Percentiles rank a stretch among this genome's conserved stretches.
phyloP scores from a whole-genome alignment of 768 basidiomycete species.

The Pleurotus tuoliensis region DNA sequence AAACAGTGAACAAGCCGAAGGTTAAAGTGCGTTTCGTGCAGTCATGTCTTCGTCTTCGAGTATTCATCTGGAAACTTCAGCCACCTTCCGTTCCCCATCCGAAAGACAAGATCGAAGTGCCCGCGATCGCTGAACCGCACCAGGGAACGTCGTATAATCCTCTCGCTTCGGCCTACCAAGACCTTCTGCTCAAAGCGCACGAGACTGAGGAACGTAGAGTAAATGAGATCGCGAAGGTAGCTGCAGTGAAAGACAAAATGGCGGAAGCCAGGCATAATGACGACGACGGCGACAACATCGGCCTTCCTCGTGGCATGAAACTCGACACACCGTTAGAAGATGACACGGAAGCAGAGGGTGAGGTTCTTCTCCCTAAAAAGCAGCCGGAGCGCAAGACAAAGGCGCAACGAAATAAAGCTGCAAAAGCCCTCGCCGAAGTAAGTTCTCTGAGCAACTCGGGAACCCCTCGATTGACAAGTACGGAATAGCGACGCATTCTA shows the following conservation, averaged over 20 bases:
- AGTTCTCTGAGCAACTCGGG: conserved; percentile 11
- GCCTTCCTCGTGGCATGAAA: conserved; percentile 56
- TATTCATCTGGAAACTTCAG: conserved; percentile 40
- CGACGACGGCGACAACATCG: conserved; percentile 26
- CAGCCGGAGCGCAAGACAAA: conserved; percentile 39
- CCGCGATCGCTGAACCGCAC: conserved; percentile 70
- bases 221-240: conserved; percentile 48
- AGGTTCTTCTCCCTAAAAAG: conserved; percentile 32
- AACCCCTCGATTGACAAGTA: not conserved
- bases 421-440: conserved; percentile 62
- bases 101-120: conserved; percentile 47
- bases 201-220: conserved; percentile 59
- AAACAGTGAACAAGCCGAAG: conserved; percentile 35
- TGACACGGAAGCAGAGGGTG: conserved; percentile 28
- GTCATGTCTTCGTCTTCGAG: not conserved
- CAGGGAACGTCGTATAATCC: conserved; percentile 91
- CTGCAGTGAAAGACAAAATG: conserved; percentile 52
- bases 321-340: conserved; percentile 40
- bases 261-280: conserved; percentile 38
- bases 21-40: conserved; percentile 45
- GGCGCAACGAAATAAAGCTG: conserved; percentile 63
- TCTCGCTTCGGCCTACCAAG: conserved; percentile 64
- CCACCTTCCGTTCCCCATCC: conserved; percentile 37
- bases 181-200: conserved; percentile 65
- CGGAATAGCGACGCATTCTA: conserved; percentile 56